These are phyloP conservation scores for Fusarium goolgardi DNA, from an alignment of 2,329 filamentous ascomycete genomes.

Conservation along the genomic window DNA sequence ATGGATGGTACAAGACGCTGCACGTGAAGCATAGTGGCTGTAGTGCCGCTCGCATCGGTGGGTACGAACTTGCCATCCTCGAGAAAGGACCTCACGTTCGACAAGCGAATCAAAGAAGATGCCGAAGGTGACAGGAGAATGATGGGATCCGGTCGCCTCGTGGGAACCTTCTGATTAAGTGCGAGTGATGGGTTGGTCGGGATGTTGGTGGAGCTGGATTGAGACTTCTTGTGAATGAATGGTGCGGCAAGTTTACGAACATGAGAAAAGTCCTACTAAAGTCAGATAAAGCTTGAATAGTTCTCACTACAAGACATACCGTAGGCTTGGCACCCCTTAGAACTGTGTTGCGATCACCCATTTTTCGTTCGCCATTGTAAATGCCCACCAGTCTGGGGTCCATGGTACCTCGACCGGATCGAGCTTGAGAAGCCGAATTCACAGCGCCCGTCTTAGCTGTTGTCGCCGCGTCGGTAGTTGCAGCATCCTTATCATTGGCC, in stretches of 20 bases:
- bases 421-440: slow-evolving; percentile 58
- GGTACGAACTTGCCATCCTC: slow-evolving; percentile 84
- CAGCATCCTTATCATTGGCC: slow-evolving; percentile 68
- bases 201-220: slow-evolving; percentile 53
- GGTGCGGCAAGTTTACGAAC: slow-evolving; percentile 86
- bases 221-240: slow-evolving; percentile 75
- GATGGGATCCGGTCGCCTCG: slow-evolving; percentile 79
- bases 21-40: slow-evolving; percentile 86
- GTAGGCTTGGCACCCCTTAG: slow-evolving; percentile 89
- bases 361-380: slow-evolving; percentile 89
- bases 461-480: slow-evolving; percentile 55
- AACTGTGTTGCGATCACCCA: slow-evolving; percentile 91
- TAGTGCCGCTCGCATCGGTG: slow-evolving; percentile 74
- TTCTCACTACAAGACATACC: slow-evolving; percentile 62
- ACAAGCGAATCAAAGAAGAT: slow-evolving; percentile 92
- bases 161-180: slow-evolving; percentile 64
- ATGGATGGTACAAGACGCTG: slow-evolving; percentile 79
- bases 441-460: slow-evolving; percentile 55
- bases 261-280: slow-evolving; percentile 85
- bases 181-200: slow-evolving; percentile 60
- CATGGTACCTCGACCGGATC: slow-evolving; percentile 72
- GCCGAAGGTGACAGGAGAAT: slow-evolving; percentile 97
- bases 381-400: slow-evolving; percentile 88
- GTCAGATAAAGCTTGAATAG: slow-evolving; percentile 15
- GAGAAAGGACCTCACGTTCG: slow-evolving; percentile 95